Evolutionary conservation across 345 rosid species (phyloP).

Genomic region (Theobroma cacao): DNA sequence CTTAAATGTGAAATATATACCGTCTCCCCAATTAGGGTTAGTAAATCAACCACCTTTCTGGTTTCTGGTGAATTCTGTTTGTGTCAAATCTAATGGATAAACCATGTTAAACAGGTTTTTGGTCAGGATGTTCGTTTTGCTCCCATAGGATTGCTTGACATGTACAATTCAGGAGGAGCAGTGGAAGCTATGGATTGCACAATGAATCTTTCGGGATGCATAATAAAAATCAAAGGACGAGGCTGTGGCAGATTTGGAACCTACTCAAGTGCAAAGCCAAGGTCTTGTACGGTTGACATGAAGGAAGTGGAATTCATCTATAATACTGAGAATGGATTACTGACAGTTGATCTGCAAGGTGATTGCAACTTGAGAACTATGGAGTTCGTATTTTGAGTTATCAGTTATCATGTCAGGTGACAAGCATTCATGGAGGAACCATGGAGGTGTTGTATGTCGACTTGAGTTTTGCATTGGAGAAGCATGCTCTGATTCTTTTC

Average conservation of each 20-base stretch:
- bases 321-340: slow-evolving; percentile 38
- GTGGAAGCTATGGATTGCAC: slow-evolving; percentile 37
- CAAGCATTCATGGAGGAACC: neutral
- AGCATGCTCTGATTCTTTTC: neutral
- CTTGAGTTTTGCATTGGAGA: neutral
- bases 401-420: neutral
- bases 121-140: slow-evolving; percentile 34
- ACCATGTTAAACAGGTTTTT: slow-evolving; percentile 30
- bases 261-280: slow-evolving; percentile 45
- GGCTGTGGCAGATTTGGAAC: slow-evolving; percentile 59
- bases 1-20: slow-evolving; percentile 50
- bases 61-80: neutral
- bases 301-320: slow-evolving; percentile 43
- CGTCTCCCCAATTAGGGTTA: slow-evolving; percentile 46
- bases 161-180: slow-evolving; percentile 70
- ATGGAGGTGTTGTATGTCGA: neutral
- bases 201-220: slow-evolving; percentile 16
- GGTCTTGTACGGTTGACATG: slow-evolving; percentile 46
- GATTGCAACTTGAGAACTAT: slow-evolving; percentile 28
- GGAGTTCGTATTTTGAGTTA: slow-evolving; percentile 36
- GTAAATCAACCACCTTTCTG: slow-evolving; percentile 7
- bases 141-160: slow-evolving; percentile 51
- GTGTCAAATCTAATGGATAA: neutral
- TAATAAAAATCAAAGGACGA: slow-evolving; percentile 29
- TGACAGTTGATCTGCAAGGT: slow-evolving; percentile 40